phyloP scores from a whole-genome alignment of 164 flowering plant genomes.

The Umbilicus rupestris region DNA sequence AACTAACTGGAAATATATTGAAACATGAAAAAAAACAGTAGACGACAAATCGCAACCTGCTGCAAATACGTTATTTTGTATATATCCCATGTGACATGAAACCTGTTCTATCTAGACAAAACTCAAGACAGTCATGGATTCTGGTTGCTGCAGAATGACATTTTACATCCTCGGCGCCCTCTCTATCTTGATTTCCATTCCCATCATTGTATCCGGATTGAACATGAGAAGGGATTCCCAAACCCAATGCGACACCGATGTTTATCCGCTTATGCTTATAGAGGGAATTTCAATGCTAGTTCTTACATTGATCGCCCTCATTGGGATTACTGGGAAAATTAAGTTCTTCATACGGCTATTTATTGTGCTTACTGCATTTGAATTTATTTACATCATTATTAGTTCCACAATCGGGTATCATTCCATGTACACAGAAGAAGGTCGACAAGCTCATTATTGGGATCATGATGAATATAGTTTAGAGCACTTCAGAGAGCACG shows the following conservation, averaged over 20 bases:
- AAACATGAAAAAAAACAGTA: too few species aligned
- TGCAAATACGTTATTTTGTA: not conserved
- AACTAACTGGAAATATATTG: too few species aligned
- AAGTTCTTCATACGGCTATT: not conserved
- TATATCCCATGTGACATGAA: not conserved
- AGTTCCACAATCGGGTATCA: not conserved
- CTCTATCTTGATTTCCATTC: not conserved
- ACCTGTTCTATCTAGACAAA: not conserved
- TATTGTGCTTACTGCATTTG: not conserved
- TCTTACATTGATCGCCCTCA: not conserved
- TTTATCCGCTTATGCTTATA: not conserved
- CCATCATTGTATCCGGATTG: not conserved
- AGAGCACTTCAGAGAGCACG: not conserved
- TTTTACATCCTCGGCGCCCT: not conserved
- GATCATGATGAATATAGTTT: not conserved
- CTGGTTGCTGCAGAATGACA: not conserved
- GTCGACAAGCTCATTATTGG: not conserved
- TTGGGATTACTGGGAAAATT: not conserved
- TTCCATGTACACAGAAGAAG: not conserved
- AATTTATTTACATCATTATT: not conserved
- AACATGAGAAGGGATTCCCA: not conserved
- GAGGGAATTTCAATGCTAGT: not conserved
- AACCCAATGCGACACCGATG: not conserved
- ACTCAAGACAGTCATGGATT: not conserved
- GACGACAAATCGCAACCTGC: too few species aligned